Evolutionary conservation across 169 alveolate genomes (phyloP).

Genomic region (Eimeria praecox): DNA sequence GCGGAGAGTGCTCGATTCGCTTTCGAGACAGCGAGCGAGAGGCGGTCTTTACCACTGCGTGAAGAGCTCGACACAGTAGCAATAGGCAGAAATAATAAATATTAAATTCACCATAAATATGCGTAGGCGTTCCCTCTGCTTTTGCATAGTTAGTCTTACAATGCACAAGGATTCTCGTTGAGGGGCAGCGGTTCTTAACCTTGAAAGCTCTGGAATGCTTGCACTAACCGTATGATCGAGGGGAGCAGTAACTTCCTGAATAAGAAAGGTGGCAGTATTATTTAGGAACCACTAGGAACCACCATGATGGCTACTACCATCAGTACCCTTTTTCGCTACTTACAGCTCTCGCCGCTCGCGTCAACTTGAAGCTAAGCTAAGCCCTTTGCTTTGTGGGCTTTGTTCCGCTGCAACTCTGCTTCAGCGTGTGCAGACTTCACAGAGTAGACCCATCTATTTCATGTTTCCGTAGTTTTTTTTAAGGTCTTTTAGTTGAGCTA

Average conservation of each 20-base stretch:
- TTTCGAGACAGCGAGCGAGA: conserved; percentile 23
- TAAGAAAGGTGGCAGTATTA: not conserved
- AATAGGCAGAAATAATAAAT: not conserved
- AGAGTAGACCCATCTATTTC: not conserved
- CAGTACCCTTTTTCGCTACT: too few species aligned
- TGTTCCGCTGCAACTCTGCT: not conserved
- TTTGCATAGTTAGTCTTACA: not conserved
- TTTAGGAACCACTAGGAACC: not conserved
- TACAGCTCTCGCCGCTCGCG: too few species aligned
- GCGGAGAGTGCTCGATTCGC: conserved; percentile 26
- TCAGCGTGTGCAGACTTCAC: not conserved
- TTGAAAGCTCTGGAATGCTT: not conserved
- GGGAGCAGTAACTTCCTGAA: not conserved
- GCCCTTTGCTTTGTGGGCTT: too few species aligned
- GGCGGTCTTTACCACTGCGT: not conserved
- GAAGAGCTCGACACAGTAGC: not conserved
- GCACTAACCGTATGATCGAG: not conserved
- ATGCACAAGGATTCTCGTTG: not conserved
- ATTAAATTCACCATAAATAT: not conserved
- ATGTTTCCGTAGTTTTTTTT: not conserved
- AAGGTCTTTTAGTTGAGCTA: not conserved
- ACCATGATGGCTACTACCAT: too few species aligned
- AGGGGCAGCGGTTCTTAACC: not conserved
- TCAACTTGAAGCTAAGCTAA: too few species aligned
- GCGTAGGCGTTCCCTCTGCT: not conserved